Percentiles rank a stretch among this genome's conserved stretches.
Evolutionary conservation across 2,329 filamentous ascomycete genomes (phyloP).

Genomic region (Alternaria gaisen): DNA sequence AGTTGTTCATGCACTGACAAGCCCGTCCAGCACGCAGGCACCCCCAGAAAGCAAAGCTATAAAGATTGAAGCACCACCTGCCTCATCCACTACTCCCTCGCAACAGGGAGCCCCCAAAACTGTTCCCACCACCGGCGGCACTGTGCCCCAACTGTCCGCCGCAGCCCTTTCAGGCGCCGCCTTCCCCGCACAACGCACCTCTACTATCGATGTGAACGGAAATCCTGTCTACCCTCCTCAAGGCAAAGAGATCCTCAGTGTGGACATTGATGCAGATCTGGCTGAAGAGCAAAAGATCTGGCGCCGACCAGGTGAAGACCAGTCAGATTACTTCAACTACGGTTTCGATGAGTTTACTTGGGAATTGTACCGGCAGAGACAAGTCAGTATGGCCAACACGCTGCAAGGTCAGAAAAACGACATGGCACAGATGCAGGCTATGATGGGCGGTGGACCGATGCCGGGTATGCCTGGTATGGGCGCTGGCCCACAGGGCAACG

Average conservation of each 20-base stretch:
- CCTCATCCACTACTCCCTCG: conserved; percentile 31
- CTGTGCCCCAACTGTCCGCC: conserved; percentile 33
- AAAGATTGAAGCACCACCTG: conserved; percentile 48
- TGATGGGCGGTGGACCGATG: conserved; percentile 55
- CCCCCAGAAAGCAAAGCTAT: conserved; percentile 48
- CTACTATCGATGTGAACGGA: conserved; percentile 83
- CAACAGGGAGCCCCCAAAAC: conserved; percentile 14
- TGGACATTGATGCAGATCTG: conserved; percentile 63
- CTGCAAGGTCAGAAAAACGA: conserved; percentile 82
- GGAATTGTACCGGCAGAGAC: conserved; percentile 91
- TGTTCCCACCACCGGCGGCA: conserved; percentile 18
- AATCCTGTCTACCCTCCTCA: conserved; percentile 78
- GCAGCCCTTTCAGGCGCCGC: conserved; percentile 40
- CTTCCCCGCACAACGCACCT: conserved; percentile 74
- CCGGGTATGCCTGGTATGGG: conserved; percentile 37
- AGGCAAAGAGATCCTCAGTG: conserved; percentile 74
- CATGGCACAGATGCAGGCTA: conserved; percentile 68
- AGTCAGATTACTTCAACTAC: conserved; percentile 99
- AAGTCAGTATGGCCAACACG: conserved; percentile 79
- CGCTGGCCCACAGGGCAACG: conserved; percentile 25
- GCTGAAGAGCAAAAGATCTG: conserved; percentile 86
- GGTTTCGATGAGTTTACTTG: conserved; percentile 99
- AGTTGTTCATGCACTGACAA: conserved; percentile 23
- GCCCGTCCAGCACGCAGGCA: conserved; percentile 28
- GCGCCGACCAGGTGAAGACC: conserved; percentile 91